phyloP scores from a whole-genome alignment of 768 basidiomycete species.

The Dioszegia hungarica region DNA sequence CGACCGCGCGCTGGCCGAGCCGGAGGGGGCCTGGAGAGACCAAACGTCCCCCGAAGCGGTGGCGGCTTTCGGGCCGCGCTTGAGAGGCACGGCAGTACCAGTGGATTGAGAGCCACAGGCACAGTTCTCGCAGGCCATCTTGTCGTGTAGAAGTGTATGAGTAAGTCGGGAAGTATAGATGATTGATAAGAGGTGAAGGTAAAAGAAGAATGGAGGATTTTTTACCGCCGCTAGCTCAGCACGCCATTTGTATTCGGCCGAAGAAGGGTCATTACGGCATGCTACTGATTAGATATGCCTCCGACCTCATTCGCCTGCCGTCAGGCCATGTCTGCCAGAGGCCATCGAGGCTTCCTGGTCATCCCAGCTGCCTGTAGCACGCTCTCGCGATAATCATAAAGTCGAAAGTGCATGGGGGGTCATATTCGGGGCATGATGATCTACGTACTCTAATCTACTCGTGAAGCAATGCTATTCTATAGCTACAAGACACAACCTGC shows the following conservation, averaged over 20 bases:
- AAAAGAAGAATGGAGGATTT: neutral
- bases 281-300: neutral
- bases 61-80: neutral
- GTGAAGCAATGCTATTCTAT: neutral
- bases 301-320: neutral
- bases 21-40: constrained; percentile 1
- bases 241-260: no score
- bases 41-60: neutral
- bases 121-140: constrained; percentile 3
- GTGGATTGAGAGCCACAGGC: neutral
- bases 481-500: neutral
- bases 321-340: no score
- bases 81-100: neutral
- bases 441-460: neutral
- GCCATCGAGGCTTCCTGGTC: no score
- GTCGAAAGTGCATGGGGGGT: no score
- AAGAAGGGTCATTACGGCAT: neutral
- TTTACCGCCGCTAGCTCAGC: no score
- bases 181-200: neutral
- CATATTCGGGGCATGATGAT: no score
- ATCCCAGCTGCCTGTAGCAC: no score
- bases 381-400: no score
- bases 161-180: neutral
- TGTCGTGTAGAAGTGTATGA: neutral
- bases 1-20: neutral